Evolutionary conservation across 352 stramenopile species (phyloP).

Genomic region (Phytophthora podocarpi): DNA sequence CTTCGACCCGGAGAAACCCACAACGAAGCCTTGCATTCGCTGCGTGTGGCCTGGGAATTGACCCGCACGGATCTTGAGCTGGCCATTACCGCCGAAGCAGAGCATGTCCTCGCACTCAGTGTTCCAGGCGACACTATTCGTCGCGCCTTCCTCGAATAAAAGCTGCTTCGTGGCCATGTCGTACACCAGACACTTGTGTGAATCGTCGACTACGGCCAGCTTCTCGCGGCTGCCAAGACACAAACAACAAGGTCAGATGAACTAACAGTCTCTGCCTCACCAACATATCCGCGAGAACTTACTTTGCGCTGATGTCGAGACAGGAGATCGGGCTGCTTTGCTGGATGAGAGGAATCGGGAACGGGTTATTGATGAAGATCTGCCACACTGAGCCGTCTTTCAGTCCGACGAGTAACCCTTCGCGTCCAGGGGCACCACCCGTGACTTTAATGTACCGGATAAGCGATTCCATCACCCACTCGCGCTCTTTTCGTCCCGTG

Average conservation of each 20-base stretch:
- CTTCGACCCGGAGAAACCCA: constrained; percentile 92
- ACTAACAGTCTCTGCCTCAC: no score
- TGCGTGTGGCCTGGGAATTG: constrained; percentile 90
- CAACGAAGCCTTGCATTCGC: constrained; percentile 91
- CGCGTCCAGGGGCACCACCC: constrained; percentile 85
- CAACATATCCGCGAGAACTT: no score
- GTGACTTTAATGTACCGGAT: constrained; percentile 94
- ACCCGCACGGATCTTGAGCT: constrained; percentile 92
- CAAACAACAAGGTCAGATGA: no score
- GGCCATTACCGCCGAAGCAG: constrained; percentile 89
- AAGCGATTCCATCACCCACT: constrained; percentile 87
- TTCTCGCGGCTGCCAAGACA: constrained; percentile 67
- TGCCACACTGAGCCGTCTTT: constrained; percentile 92
- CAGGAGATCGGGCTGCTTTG: constrained; percentile 87
- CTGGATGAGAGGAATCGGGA: constrained; percentile 92
- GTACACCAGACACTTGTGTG: constrained; percentile 91
- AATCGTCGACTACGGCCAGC: constrained; percentile 91
- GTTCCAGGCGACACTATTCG: constrained; percentile 94
- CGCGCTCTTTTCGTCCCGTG: constrained; percentile 81
- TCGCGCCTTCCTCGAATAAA: constrained; percentile 85
- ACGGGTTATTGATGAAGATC: constrained; percentile 95
- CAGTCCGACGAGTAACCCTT: constrained; percentile 93
- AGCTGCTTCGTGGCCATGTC: constrained; percentile 91
- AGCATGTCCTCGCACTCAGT: constrained; percentile 94
- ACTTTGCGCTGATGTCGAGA: constrained; percentile 90